phyloP scores from a whole-genome alignment of 73 alveolate species.

The Urostyla sp. region DNA sequence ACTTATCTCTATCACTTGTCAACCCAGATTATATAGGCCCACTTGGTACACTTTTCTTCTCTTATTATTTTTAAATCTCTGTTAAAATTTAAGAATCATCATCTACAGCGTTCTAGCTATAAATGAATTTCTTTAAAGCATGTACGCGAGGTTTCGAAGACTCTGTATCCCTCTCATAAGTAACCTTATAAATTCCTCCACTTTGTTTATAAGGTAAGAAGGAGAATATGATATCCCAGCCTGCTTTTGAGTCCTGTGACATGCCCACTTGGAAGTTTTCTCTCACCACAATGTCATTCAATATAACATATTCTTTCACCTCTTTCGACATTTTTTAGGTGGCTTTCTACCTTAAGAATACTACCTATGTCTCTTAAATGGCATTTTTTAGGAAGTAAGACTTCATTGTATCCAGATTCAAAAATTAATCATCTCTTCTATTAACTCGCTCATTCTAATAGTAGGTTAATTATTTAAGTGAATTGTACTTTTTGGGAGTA shows the following conservation, averaged over 20 bases:
- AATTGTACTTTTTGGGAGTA: constrained; percentile 30
- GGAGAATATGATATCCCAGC: constrained; percentile 47
- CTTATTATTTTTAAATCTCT: neutral
- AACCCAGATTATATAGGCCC: neutral
- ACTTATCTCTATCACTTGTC: neutral
- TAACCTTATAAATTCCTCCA: constrained; percentile 46
- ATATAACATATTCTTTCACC: constrained; percentile 11
- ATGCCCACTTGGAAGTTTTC: neutral
- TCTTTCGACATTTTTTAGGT: neutral
- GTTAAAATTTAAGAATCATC: neutral
- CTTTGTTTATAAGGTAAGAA: constrained; percentile 16
- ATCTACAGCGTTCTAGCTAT: neutral
- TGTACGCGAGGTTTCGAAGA: constrained; percentile 24
- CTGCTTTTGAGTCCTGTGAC: constrained; percentile 22
- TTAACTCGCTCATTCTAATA: constrained; percentile 22
- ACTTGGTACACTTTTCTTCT: neutral
- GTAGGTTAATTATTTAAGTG: neutral
- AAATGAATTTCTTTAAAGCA: constrained; percentile 38
- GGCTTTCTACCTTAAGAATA: constrained; percentile 4
- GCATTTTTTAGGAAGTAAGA: constrained; percentile 45
- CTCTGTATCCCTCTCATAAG: constrained; percentile 36
- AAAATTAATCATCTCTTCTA: constrained; percentile 45
- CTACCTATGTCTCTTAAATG: constrained; percentile 14
- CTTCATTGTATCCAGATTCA: constrained; percentile 32
- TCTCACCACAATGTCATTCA: neutral